A percentile compares a stretch with the other conserved stretches of the same genome.
phyloP scores from a whole-genome alignment of 164 flowering plant genomes.

The Liriodendron chinense region DNA sequence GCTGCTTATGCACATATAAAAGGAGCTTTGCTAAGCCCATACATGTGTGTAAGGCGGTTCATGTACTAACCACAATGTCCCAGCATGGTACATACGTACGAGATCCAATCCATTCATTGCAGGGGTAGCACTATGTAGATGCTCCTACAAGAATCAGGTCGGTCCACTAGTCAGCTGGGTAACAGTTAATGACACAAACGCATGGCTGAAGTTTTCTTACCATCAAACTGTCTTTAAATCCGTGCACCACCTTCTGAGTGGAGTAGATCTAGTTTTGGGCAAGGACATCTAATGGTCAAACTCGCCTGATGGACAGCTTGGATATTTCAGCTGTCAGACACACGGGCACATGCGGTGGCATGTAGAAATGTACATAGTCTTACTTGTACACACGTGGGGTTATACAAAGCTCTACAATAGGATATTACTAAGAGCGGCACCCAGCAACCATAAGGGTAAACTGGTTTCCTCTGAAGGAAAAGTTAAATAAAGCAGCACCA shows the following conservation, averaged over 20 bases:
- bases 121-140: not conserved
- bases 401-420: not conserved
- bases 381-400: not conserved
- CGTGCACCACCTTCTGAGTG: not conserved
- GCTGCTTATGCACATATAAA: no score
- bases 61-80: not conserved
- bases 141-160: not conserved
- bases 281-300: not conserved
- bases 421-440: not conserved
- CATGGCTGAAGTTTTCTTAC: not conserved
- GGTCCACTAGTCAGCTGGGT: not conserved
- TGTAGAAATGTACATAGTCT: no score
- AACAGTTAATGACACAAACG: not conserved
- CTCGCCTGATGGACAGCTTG: not conserved
- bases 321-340: not conserved
- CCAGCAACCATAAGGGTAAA: not conserved
- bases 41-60: no score
- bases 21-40: no score
- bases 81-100: not conserved
- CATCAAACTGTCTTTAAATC: not conserved
- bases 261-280: not conserved
- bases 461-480: not conserved
- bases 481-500: not conserved
- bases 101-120: not conserved
- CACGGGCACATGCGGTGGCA: no score